These are phyloP conservation scores for Chondrus crispus DNA, from an alignment of 23 red algal genomes.

Conservation along the genomic window DNA sequence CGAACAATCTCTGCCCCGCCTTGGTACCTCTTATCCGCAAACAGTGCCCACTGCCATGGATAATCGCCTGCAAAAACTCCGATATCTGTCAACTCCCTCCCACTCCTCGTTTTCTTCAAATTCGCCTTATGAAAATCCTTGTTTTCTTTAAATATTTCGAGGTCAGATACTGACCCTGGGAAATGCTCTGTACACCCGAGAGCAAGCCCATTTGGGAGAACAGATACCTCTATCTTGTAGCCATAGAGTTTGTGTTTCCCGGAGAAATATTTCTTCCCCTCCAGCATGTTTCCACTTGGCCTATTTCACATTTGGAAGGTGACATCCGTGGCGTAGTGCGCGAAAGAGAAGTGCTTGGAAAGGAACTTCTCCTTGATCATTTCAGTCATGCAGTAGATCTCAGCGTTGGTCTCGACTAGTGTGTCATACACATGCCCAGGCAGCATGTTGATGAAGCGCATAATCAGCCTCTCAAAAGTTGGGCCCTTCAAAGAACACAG, in stretches of 20 bases:
- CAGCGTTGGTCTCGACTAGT: neutral
- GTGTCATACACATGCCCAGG: neutral
- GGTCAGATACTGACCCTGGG: no score
- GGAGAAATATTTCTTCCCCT: neutral
- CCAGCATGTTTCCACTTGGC: neutral
- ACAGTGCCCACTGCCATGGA: neutral
- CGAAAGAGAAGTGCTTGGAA: neutral
- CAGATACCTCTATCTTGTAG: neutral
- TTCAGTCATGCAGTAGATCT: neutral
- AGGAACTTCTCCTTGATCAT: neutral
- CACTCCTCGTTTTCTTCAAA: neutral
- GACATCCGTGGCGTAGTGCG: neutral
- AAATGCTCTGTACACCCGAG: no score
- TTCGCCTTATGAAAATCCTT: no score
- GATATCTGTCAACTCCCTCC: neutral
- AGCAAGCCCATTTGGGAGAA: no score
- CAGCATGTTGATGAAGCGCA: neutral
- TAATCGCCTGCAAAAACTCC: neutral
- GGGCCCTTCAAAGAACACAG: no score
- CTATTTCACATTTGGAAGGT: neutral
- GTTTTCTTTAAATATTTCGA: no score
- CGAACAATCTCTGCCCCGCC: neutral
- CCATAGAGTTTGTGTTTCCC: neutral
- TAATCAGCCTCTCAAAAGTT: neutral
- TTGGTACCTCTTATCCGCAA: constrained; percentile 12